Conservation (phyloP, 495 filamentous ascomycete genomes). For the Oidiodendron maius region DNA sequence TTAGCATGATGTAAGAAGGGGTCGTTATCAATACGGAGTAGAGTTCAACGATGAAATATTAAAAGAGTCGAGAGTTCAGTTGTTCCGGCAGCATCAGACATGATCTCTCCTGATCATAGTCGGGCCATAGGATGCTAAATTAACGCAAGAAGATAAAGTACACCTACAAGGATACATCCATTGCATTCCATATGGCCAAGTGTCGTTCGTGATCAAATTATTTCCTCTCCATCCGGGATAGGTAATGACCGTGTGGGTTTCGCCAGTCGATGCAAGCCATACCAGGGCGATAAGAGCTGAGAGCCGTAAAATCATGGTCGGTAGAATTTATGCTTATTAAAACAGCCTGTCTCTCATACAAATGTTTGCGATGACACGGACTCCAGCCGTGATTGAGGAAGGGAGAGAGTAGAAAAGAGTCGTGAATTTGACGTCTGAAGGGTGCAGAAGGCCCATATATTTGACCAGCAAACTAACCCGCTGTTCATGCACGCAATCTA, state of each 20-base stretch:
- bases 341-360: no score
- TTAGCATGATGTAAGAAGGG: background rate
- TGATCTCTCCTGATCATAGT: background rate
- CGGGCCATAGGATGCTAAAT: background rate
- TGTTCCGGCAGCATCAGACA: background rate
- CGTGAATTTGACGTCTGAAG: no score
- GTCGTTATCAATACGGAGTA: background rate
- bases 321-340: no score
- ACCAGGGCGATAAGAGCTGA: background rate
- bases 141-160: background rate
- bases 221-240: slow-evolving; percentile 92
- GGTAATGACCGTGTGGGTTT: slow-evolving; percentile 81
- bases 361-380: no score
- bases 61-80: background rate
- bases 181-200: slow-evolving; percentile 87
- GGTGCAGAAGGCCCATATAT: no score
- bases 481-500: no score
- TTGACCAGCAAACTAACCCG: no score
- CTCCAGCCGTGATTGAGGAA: no score
- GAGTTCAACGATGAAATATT: background rate
- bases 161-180: slow-evolving; percentile 93
- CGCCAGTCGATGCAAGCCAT: slow-evolving; percentile 46
- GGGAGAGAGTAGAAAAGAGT: no score
- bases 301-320: no score
- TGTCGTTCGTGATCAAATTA: slow-evolving; percentile 72